Base-by-base conservation (phyloP, 1,284 basidiomycete species). In the Ceratobasidium sp. region DNA sequence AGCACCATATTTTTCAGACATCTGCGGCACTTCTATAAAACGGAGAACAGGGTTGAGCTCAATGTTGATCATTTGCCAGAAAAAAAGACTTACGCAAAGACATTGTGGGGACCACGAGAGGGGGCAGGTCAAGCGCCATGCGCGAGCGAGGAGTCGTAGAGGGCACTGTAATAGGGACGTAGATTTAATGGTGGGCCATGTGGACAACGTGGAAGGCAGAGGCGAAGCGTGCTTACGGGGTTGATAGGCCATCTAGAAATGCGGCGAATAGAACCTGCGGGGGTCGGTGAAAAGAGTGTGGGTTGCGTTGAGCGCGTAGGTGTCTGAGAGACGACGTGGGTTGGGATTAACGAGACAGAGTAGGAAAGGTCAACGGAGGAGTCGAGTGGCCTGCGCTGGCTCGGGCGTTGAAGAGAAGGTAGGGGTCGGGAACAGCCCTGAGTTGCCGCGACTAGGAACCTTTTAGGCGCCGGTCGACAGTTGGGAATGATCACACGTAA, bases 171-270 rank as follows among this genome's bases (percentile, higher is more conserved):
- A 33, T 40, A 38, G 9, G 3, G 44, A 15, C 38, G 38, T 44
- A 46, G 28, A n/a, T 17, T 59, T 20, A 66, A 42, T 50, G 15
- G 28, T 33, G 17, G 4, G 2, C 54, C 40, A 56, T 59, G 54
- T 48, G 54, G 48, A 26, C 40, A 9, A 64, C 61, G 48, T 74
- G 71, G 71, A 54, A 15, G 44, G 57, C 65, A 69, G 15, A 38
- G 50, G 26, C 54, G 57, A 77, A 42, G 65, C 42, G 33, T 52
- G 75, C 75, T 77, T 77, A 77, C 75, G 57, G 59, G 75, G 66
- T 69, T 69, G 75, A 77, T 77, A 66, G 65, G 75, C 75, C 75
- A 77, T 77, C 65, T 57, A 75, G 23, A 44, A 50, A n/a, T 69
- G 56, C 61, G 74, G 38, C 42, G 56, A 52, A 77, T n/a, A 57